Evolutionary conservation across 2,329 filamentous ascomycete genomes (phyloP).

Genomic region (Trichoderma sp.): DNA sequence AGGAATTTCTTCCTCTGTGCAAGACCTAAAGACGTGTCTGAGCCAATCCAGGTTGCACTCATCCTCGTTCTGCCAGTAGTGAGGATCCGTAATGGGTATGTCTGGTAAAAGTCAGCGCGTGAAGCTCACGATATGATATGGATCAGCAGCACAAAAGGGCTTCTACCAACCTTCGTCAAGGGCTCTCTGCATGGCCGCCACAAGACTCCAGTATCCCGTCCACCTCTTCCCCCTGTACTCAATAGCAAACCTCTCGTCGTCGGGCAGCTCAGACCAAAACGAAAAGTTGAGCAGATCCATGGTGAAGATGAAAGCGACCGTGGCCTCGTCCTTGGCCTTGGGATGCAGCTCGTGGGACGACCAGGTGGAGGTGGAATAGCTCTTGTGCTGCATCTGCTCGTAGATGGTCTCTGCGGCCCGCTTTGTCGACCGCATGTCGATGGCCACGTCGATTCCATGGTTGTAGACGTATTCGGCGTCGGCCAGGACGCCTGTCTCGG

Average conservation of each 20-base stretch:
- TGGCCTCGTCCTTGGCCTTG: slow-evolving; percentile 71
- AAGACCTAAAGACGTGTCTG: slow-evolving; percentile 77
- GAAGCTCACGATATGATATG: neutral
- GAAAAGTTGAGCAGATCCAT: slow-evolving; percentile 98
- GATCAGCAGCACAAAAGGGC: neutral
- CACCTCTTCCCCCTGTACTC: slow-evolving; percentile 77
- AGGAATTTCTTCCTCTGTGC: slow-evolving; percentile 82
- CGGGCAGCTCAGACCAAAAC: slow-evolving; percentile 78
- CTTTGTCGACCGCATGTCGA: slow-evolving; percentile 81
- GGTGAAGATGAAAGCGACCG: slow-evolving; percentile 89
- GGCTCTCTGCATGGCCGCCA: slow-evolving; percentile 81
- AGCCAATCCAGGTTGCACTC: slow-evolving; percentile 73
- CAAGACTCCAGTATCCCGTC: slow-evolving; percentile 95
- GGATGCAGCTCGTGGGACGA: slow-evolving; percentile 86
- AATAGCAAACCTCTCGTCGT: slow-evolving; percentile 74
- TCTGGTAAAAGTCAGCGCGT: neutral
- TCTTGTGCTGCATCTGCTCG: slow-evolving; percentile 75
- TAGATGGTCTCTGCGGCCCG: slow-evolving; percentile 77
- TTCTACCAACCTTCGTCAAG: slow-evolving; percentile 68
- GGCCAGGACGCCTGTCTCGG: slow-evolving; percentile 78
- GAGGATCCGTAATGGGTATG: slow-evolving; percentile 68
- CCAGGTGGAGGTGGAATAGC: slow-evolving; percentile 84
- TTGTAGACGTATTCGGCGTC: slow-evolving; percentile 84
- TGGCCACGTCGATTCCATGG: slow-evolving; percentile 87
- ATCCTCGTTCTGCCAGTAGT: slow-evolving; percentile 78